These are phyloP conservation scores for Hyparrhenia diplandra DNA, from an alignment of 176 grass and related monocot genomes.

Conservation along the genomic window DNA sequence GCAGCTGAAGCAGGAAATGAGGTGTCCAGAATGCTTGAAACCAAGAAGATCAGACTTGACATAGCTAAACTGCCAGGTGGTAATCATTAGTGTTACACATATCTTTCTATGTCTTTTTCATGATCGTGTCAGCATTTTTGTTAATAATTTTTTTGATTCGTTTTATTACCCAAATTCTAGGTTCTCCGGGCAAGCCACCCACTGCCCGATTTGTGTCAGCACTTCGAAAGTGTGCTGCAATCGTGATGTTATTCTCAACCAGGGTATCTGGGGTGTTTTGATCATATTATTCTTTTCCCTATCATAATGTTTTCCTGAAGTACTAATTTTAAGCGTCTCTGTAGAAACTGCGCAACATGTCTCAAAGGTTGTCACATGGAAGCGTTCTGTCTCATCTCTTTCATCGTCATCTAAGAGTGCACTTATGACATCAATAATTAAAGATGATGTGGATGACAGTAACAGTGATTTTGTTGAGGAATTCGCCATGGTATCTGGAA, in stretches of 20 bases:
- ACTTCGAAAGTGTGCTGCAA: constrained; percentile 80
- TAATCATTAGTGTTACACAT: neutral
- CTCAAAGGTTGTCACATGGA: constrained; percentile 84
- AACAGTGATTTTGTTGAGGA: constrained; percentile 81
- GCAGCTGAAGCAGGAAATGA: constrained; percentile 87
- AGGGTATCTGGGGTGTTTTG: constrained; percentile 30
- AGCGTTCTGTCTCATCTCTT: constrained; percentile 84
- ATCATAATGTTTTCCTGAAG: constrained; percentile 1
- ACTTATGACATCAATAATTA: constrained; percentile 58
- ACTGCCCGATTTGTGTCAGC: constrained; percentile 48
- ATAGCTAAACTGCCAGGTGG: constrained; percentile 55
- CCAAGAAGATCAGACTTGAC: constrained; percentile 87
- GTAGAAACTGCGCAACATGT: constrained; percentile 66
- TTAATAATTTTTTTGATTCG: neutral
- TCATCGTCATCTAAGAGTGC: constrained; percentile 83
- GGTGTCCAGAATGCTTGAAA: constrained; percentile 92
- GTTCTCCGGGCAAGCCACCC: constrained; percentile 59
- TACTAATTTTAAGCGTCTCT: constrained; percentile 33
- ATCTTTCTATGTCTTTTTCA: neutral
- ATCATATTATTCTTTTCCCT: neutral
- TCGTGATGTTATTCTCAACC: constrained; percentile 53
- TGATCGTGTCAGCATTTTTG: neutral
- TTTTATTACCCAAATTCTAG: constrained; percentile 31
- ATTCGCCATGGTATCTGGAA: constrained; percentile 96
- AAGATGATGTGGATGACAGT: constrained; percentile 56